Percentiles rank a stretch among this genome's conserved stretches.
Evolutionary conservation across 306 rosid species (phyloP).

Genomic region (Prunus salicina): DNA sequence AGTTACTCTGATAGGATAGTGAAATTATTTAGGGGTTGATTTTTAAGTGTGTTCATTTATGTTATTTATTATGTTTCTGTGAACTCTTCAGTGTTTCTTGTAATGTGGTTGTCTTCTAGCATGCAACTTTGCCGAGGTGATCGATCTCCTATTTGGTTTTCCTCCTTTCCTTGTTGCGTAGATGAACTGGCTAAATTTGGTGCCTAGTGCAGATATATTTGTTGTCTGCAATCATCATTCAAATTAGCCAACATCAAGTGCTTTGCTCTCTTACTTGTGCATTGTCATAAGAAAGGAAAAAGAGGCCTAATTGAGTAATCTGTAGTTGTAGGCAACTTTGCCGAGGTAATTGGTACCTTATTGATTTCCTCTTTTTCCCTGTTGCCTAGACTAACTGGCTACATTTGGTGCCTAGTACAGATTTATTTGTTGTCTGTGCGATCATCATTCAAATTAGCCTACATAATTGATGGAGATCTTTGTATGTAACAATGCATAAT

Average conservation of each 20-base stretch:
- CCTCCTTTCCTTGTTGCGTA: conserved; percentile 66
- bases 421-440: conserved; percentile 14
- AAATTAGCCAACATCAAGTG: conserved; percentile 24
- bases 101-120: not conserved
- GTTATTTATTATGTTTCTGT: too few relatives aligned
- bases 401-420: conserved; percentile 18
- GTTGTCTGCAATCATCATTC: conserved; percentile 13
- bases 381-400: conserved; percentile 48
- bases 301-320: not conserved
- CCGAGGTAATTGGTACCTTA: conserved; percentile 30
- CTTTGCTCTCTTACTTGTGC: not conserved
- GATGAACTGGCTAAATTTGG: conserved; percentile 20
- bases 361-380: conserved; percentile 57
- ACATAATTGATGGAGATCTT: conserved; percentile 1
- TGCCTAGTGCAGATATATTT: conserved; percentile 18
- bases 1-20: conserved; percentile 55
- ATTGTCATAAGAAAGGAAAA: not conserved
- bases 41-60: not conserved
- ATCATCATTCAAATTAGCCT: conserved; percentile 23
- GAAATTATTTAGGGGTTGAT: not conserved
- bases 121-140: conserved; percentile 54
- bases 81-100: not conserved
- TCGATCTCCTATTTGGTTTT: conserved; percentile 20
- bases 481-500: not conserved
- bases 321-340: conserved; percentile 43